Evolutionary conservation across 768 basidiomycete genomes (phyloP).

Genomic region (Pleurotus ostreatus): DNA sequence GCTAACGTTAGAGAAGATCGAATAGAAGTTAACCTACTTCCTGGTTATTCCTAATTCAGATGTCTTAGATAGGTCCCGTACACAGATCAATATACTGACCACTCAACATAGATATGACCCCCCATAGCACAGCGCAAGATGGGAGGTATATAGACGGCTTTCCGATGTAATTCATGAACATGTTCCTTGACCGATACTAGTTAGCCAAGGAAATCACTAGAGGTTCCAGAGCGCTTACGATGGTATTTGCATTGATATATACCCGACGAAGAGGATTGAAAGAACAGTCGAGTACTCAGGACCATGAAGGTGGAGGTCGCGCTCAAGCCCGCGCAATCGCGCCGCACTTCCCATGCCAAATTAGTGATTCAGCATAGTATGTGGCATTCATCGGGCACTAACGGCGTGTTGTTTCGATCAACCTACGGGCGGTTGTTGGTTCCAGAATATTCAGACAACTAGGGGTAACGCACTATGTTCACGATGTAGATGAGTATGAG

Average conservation of each 20-base stretch:
- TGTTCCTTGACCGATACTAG: constrained; percentile 32
- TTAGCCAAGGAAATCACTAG: neutral
- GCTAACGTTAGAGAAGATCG: neutral
- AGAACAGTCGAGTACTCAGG: constrained; percentile 4
- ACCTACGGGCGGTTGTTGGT: constrained; percentile 28
- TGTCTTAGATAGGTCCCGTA: neutral
- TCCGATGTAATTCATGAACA: constrained; percentile 53
- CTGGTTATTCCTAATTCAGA: constrained; percentile 19
- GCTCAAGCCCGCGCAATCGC: constrained; percentile 5
- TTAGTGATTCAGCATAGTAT: neutral
- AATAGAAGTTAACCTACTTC: constrained; percentile 15
- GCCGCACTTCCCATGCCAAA: neutral
- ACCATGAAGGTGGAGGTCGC: constrained; percentile 2
- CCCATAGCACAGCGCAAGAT: constrained; percentile 51
- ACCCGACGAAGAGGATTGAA: constrained; percentile 7
- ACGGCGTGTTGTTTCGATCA: constrained; percentile 55
- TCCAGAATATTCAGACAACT: neutral
- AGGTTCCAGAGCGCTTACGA: neutral
- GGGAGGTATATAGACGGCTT: constrained; percentile 53
- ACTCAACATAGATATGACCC: constrained; percentile 38
- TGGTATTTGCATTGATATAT: constrained; percentile 8
- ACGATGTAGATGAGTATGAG: constrained; percentile 16
- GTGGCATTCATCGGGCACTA: constrained; percentile 15
- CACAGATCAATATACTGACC: constrained; percentile 17
- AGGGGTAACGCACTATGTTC: neutral